Evolutionary conservation across 495 filamentous ascomycete species (phyloP), one percentile per base, ranked within the genome.

Genomic region (Bacidia rubella): DNA sequence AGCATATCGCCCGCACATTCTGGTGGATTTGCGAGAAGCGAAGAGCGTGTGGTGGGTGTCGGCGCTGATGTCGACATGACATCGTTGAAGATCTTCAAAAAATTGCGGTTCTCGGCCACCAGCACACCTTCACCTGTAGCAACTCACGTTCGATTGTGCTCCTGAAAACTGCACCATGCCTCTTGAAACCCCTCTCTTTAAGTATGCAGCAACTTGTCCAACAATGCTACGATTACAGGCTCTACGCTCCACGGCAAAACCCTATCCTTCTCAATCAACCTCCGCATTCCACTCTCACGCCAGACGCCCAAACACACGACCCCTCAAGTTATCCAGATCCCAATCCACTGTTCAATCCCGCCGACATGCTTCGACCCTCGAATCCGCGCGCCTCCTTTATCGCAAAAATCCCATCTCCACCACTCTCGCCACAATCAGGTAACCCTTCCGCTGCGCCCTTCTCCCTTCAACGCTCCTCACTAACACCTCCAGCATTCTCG

Each of bases 1-100:
- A n/a, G 81, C 80, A 63, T 93, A 95, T 52, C 88, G 76, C 9
- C 88, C 88, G 63, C 88, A 95, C 88, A 95, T 95, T 2, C 10
- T 47, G 22, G 39, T 11, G 9, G 19, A 2, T 41, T 10, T 0
- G 29, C 32, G 5, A 22, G 42, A n/a, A 15, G 17, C 22, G 41
- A 9, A 9, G 41, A 35, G 29, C 29, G 5, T 5, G 29, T 35
- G 29, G 29, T 35, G 29, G 29, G 5, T 35, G 29, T n/a, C n/a
- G n/a, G n/a, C 29, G 15, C 5, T 35, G 29, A 35, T 35, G 29
- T 35, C 29, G 15, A 35, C 29, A 35, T 35, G 29, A 35, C 15
- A 7, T 15, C 7, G 29, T 5, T 35, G 15, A 15, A 35, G 15
- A 15, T 7, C 15, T 5, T 35, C 29, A 7, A 35, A 35, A 35